Evolutionary conservation across 2,329 filamentous ascomycete species (phyloP), one percentile per base, ranked within the genome.

Genomic region (Colletotrichum gigasporum): DNA sequence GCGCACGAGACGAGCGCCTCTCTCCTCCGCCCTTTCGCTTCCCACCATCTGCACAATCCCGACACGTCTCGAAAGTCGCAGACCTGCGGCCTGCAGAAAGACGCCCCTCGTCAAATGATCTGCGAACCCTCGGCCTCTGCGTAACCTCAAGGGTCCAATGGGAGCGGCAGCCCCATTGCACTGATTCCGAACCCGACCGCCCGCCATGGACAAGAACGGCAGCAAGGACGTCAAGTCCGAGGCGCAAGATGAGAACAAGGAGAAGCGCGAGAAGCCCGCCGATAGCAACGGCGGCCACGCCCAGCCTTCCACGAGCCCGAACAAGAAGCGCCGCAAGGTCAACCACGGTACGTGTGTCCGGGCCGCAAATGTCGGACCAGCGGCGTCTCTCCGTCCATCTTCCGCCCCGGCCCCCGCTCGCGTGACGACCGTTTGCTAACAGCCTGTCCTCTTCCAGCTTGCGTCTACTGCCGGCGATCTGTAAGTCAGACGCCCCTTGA

Each of bases 401-500:
- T 65, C 47, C 53, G 63, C 34, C 52, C 60, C 41, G 8, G 8
- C n/a, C 24, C 51, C 41, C 39, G 30, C 41, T 47, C 53, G 53
- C 62, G 68, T 73, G 69, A 69, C 68, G 68, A 68, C 67, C 69
- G 67, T 58, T 64, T 69, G 74, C 73, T 76, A 69, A 75, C 48
- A 24, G 30, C 60, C 26, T 44, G 22, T 62, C 58, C 55, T 76
- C 76, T 76, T 83, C 79, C 82, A 95, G 92, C 92, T 76, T 95
- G 92, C 82, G 91, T 95, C 75, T 95, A 95, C 81, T 95, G 92
- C 82, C 90, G 92, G 79, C 89, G 92, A 88, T 95, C 92, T 87
- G 91, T 94, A 88, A 92, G 91, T 90, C 72, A 75, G 76, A 68
- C 66, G 69, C 60, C 52, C 59, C 52, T 57, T 22, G 30, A 37